Percentiles rank a stretch among this genome's conserved stretches.
Evolutionary conservation across 768 basidiomycete genomes (phyloP).

Genomic region (Psilocybe subaeruginosa): DNA sequence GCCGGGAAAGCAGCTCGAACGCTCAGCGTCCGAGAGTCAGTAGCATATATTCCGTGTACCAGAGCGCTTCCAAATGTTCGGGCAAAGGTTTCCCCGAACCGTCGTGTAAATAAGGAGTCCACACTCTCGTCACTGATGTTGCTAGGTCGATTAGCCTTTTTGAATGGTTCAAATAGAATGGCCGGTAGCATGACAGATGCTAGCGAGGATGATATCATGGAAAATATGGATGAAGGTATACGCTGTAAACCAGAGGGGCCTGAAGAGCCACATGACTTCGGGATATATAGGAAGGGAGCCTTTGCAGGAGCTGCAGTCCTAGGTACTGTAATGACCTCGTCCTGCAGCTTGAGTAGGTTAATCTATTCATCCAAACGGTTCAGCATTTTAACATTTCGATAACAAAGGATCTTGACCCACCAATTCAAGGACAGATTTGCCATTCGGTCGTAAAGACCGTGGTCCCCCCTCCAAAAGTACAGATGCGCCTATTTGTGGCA

Average conservation of each 20-base stretch:
- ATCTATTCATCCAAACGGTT: slow-evolving; percentile 51
- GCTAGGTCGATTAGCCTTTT: slow-evolving; percentile 40
- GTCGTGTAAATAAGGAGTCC: slow-evolving; percentile 72
- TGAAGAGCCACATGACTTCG: slow-evolving; percentile 28
- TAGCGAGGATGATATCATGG: slow-evolving; percentile 43
- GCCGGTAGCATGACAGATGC: slow-evolving; percentile 51
- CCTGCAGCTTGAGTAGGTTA: slow-evolving; percentile 65
- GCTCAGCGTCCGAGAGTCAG: slow-evolving; percentile 77
- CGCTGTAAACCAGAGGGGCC: slow-evolving; percentile 49
- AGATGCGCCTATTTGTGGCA: slow-evolving; percentile 30
- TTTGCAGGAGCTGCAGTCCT: slow-evolving; percentile 72
- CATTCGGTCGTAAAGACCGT: slow-evolving; percentile 80
- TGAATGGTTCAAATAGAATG: slow-evolving; percentile 62
- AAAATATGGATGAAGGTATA: slow-evolving; percentile 45
- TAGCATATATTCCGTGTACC: slow-evolving; percentile 92
- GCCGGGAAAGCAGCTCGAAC: slow-evolving; percentile 77
- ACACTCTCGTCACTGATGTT: slow-evolving; percentile 73
- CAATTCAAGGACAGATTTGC: slow-evolving; percentile 75
- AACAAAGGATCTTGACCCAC: slow-evolving; percentile 43
- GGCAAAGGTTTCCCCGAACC: slow-evolving; percentile 77
- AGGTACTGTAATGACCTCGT: slow-evolving; percentile 67
- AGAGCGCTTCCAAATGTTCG: slow-evolving; percentile 77
- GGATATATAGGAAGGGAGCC: slow-evolving; percentile 73
- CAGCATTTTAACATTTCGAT: background rate
- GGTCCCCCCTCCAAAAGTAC: slow-evolving; percentile 87